Evolutionary conservation across 257 asterid genomes (phyloP).

Genomic region (Solanum chilense): DNA sequence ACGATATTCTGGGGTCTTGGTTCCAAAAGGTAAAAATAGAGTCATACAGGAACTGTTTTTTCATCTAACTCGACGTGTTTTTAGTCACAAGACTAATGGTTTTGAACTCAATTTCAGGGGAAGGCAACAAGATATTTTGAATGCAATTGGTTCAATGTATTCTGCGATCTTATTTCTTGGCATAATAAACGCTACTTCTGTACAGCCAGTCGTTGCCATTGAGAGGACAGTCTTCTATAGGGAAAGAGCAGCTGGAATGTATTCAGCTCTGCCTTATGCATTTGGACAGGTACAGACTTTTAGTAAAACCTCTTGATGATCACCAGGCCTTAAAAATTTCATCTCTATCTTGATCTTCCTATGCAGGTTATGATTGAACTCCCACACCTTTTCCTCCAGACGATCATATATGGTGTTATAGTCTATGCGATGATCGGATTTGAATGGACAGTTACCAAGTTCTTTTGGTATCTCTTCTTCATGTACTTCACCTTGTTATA

Average conservation of each 20-base stretch:
- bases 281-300: conserved; percentile 48
- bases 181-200: conserved; percentile 46
- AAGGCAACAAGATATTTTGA: conserved; percentile 47
- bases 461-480: conserved; percentile 69
- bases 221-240: conserved; percentile 82
- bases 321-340: background rate
- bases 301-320: background rate
- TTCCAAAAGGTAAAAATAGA: conserved; percentile 35
- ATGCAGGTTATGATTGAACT: conserved; percentile 57
- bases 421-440: conserved; percentile 80
- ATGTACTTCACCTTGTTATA: conserved; percentile 70
- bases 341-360: background rate
- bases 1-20: conserved; percentile 75
- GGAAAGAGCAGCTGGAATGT: conserved; percentile 95
- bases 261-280: conserved; percentile 78
- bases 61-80: background rate
- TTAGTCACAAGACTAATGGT: background rate
- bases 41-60: background rate
- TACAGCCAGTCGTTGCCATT: conserved; percentile 67
- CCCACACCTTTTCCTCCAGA: conserved; percentile 55
- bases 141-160: conserved; percentile 89
- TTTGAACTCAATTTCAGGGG: conserved; percentile 21
- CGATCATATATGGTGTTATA: conserved; percentile 40
- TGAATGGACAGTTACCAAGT: conserved; percentile 53
- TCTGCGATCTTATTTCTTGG: conserved; percentile 64